Conservation (phyloP, 345 rosid genomes). For the Pistacia atlantica region DNA sequence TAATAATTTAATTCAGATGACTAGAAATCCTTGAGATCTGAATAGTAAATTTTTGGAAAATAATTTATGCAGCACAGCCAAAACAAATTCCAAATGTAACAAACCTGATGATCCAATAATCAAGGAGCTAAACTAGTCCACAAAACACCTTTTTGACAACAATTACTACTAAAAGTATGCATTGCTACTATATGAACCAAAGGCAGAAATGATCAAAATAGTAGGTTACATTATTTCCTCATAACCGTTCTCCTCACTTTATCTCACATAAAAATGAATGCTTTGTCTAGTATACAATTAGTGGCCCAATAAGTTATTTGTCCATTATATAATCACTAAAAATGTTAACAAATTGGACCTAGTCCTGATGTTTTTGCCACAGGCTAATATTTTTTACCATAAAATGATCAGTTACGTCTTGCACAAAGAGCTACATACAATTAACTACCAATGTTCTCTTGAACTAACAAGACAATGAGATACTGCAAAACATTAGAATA, state of each 20-base stretch:
- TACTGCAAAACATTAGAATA: not conserved
- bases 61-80: not conserved
- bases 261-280: too few species aligned
- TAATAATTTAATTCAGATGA: slow-evolving; percentile 9
- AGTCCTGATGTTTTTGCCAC: not conserved
- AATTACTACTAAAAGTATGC: too few species aligned
- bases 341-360: too few species aligned
- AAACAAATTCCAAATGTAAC: not conserved
- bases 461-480: slow-evolving; percentile 4
- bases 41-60: not conserved
- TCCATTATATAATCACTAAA: too few species aligned
- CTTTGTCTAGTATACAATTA: too few species aligned
- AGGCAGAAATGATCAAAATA: too few species aligned
- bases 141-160: slow-evolving; percentile 1
- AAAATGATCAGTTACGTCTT: not conserved
- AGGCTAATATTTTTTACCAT: not conserved
- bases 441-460: not conserved
- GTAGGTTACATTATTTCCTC: too few species aligned
- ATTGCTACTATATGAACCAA: too few species aligned
- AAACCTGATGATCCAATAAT: not conserved
- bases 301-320: too few species aligned
- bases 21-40: slow-evolving; percentile 10
- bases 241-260: too few species aligned
- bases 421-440: not conserved
- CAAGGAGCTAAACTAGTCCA: not conserved